Evolutionary conservation across 495 filamentous ascomycete genomes (phyloP), one percentile per base, ranked within the genome.

Genomic region (Thermothielavioides terrestris): DNA sequence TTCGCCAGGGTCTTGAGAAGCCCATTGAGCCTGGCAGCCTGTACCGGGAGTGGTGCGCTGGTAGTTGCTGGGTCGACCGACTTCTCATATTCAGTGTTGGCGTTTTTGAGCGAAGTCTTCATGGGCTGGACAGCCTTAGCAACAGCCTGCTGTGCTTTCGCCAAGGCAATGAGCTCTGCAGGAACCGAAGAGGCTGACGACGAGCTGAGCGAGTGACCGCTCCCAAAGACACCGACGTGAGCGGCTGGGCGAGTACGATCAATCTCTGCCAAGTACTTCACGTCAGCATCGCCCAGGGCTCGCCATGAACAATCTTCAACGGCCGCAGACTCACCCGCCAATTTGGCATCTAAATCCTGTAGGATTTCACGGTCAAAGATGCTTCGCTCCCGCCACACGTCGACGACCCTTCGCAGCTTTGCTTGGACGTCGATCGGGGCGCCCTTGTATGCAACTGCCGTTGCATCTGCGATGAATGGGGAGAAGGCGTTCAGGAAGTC

Each of bases 401-500:
- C 89, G 6, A 97, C 78, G 10, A 96, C 90, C 20, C 92, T 80
- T 39, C 83, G 76, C 9, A 99, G 72, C 66, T 95, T 95, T 53
- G 82, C 76, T 60, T 95, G 90, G 22, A 94, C 79, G 43, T 96
- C 89, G 38, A 78, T 73, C 23, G 84, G 77, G 11, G 89, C 77
- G 26, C 90, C 87, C 68, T 87, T 92, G 68, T 96, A 97, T 43
- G 94, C 89, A 8, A 75, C 72, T 22, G 85, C 76, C 8, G 82
- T 84, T 8, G 88, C 90, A 59, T 97, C 94, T 2, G 83, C 88
- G 47, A 98, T 85, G 57, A 94, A 80, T 8, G 89, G 88, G 4
- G 88, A 84, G 65, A 95, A 96, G 4, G 92, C 89, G 23, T 84
- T 78, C 14, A 95, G 68, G 56, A 99, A 99, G 46, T 99, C 92